A percentile compares a stretch with the other conserved stretches of the same genome.
Evolutionary conservation across 257 asterid species (phyloP).

Genomic region (Striga asiatica): DNA sequence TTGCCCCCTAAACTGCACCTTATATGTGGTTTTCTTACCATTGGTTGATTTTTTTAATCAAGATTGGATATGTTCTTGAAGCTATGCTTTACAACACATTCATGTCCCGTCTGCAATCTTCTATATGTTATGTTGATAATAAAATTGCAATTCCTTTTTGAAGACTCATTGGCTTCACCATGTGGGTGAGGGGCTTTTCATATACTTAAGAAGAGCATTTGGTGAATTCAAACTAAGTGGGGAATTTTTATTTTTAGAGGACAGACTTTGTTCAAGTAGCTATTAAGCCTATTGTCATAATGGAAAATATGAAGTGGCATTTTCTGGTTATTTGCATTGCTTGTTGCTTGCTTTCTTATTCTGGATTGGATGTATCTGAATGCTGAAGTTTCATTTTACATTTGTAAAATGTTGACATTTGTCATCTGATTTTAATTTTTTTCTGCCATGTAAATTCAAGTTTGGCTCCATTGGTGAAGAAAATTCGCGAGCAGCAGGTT

Average conservation of each 20-base stretch:
- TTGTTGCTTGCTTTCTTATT: constrained; percentile 10
- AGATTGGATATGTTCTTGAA: not conserved
- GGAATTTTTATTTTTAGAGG: not conserved
- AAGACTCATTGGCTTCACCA: not conserved
- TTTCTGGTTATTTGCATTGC: not conserved
- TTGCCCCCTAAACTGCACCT: not conserved
- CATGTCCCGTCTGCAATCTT: too few relatives aligned
- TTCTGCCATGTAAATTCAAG: constrained; percentile 26
- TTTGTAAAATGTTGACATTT: not conserved
- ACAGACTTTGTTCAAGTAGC: not conserved
- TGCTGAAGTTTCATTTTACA: constrained; percentile 8
- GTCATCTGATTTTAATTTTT: constrained; percentile 8
- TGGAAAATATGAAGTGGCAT: not conserved
- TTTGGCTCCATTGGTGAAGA: constrained; percentile 90
- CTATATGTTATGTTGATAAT: not conserved
- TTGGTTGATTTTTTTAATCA: not conserved
- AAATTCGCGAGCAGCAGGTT: constrained; percentile 70
- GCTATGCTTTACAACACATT: not conserved
- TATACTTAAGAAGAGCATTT: not conserved
- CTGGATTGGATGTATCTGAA: constrained; percentile 6
- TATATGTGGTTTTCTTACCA: not conserved
- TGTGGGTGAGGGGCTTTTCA: constrained; percentile 5
- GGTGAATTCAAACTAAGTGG: not conserved
- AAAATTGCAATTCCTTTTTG: not conserved
- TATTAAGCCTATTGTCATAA: not conserved